Evolutionary conservation across 176 grass and related monocot species (phyloP), one percentile per base, ranked within the genome.

Genomic region (Canna indica): DNA sequence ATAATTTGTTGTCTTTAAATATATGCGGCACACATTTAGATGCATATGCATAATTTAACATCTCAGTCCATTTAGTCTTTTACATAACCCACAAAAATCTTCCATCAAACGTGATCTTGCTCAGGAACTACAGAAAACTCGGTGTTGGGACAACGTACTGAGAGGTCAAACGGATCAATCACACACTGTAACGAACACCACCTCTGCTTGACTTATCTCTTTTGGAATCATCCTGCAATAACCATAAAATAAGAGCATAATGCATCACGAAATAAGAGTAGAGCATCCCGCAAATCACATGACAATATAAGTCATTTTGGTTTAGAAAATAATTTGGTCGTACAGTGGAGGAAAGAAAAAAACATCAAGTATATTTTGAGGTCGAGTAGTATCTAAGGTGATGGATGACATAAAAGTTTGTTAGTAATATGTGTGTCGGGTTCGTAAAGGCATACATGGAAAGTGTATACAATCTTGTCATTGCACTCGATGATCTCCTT

Each of bases 391-490:
- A 53, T 20, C 54, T 36, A 78, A 59, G 18, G 54, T 39, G 7
- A 44, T 38, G 36, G 68, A 45, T 68, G 20, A 31, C 44, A 59
- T 68, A 59, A 26, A 16, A 73, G 25, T 74, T 11, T 36, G 17
- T 48, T 48, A 48, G 7, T 48, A 18, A 50, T 50, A 50, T 50
- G 47, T 15, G 4, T 50, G 47, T n/a, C 16, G 26, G 50, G 29
- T 58, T 4, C 11, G 13, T 11, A 74, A 20, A 53, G 17, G 76
- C 84, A 53, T 99, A 99, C 94, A 80, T 93, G 89, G 81, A 99
- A 90, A 71, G 75, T 99, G 84, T 99, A 93, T 64, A 78, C 73
- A 73, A 99, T 90, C 80, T 99, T 99, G 64, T 99, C 90, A 78
- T 90, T 88, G 75, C 42, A 90, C 78, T 99, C 84, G 22, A 99